phyloP scores from a whole-genome alignment of 176 grass and related monocot genomes.

The Tillandsia fasciculata region DNA sequence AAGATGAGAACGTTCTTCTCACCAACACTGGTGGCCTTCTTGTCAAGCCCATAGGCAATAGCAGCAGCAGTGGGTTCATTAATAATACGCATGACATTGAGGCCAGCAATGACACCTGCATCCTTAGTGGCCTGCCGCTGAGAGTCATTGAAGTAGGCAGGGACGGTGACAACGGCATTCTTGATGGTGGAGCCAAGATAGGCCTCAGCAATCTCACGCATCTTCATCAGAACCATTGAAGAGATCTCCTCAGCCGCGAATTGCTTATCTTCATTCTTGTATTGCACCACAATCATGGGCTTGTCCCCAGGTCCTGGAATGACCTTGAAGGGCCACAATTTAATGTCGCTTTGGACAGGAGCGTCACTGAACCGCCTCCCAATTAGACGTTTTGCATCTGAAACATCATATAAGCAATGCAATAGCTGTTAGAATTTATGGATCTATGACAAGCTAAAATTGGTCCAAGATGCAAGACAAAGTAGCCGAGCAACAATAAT shows the following conservation, averaged over 20 bases:
- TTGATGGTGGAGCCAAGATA: slow-evolving; percentile 67
- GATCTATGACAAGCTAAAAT: background rate
- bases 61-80: slow-evolving; percentile 83
- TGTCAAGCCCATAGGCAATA: slow-evolving; percentile 83
- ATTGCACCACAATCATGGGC: slow-evolving; percentile 60
- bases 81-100: slow-evolving; percentile 89
- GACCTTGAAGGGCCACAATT: slow-evolving; percentile 73
- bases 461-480: background rate
- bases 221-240: slow-evolving; percentile 85
- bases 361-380: slow-evolving; percentile 63
- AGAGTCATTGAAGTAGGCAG: slow-evolving; percentile 93
- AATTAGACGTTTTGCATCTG: slow-evolving; percentile 83
- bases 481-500: too few species aligned
- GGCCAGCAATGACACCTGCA: slow-evolving; percentile 69
- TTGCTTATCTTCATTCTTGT: slow-evolving; percentile 59
- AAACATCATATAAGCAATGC: background rate
- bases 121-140: slow-evolving; percentile 92
- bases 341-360: slow-evolving; percentile 71
- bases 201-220: slow-evolving; percentile 75
- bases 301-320: slow-evolving; percentile 52
- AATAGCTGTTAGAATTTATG: background rate
- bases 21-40: slow-evolving; percentile 74
- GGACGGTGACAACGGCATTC: slow-evolving; percentile 86
- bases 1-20: slow-evolving; percentile 99
- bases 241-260: slow-evolving; percentile 78